Conservation (phyloP, 805 yeast genomes). For the Saturnispora zaruensis region DNA sequence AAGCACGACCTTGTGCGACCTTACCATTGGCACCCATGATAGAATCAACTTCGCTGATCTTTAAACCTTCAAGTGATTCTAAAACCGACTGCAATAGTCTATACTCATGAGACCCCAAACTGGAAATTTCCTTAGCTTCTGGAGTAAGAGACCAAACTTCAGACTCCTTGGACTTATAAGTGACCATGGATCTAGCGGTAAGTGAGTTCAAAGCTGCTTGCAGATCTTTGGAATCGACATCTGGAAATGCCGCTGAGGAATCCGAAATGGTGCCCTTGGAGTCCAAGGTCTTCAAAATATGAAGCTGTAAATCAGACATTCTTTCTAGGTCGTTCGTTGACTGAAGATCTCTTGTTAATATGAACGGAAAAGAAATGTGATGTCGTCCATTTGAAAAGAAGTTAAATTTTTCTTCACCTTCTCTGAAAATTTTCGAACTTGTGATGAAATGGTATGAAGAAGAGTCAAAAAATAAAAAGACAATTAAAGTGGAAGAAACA, state of each 20-base stretch:
- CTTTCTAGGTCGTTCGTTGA: neutral
- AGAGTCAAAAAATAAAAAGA: neutral
- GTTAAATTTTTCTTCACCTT: neutral
- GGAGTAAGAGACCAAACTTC: constrained; percentile 67
- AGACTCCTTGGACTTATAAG: constrained; percentile 61
- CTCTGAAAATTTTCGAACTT: neutral
- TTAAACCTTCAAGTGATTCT: constrained; percentile 67
- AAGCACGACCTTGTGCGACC: constrained; percentile 95
- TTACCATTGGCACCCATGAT: constrained; percentile 78
- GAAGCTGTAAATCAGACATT: constrained; percentile 65
- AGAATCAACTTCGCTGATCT: constrained; percentile 63
- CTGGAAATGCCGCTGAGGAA: constrained; percentile 61
- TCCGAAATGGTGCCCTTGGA: constrained; percentile 56
- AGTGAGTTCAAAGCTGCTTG: constrained; percentile 84
- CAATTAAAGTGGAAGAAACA: neutral
- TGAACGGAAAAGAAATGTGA: neutral
- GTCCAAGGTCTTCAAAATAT: constrained; percentile 57
- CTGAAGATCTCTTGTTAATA: neutral
- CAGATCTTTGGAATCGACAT: constrained; percentile 51
- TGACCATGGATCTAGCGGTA: constrained; percentile 74
- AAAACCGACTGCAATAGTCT: constrained; percentile 70
- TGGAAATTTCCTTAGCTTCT: constrained; percentile 76
- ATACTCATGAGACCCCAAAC: constrained; percentile 84
- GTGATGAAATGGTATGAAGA: neutral
- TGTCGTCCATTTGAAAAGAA: neutral